Evolutionary conservation across 2,329 filamentous ascomycete genomes (phyloP).

Genomic region (Cladophialophora psammophila): DNA sequence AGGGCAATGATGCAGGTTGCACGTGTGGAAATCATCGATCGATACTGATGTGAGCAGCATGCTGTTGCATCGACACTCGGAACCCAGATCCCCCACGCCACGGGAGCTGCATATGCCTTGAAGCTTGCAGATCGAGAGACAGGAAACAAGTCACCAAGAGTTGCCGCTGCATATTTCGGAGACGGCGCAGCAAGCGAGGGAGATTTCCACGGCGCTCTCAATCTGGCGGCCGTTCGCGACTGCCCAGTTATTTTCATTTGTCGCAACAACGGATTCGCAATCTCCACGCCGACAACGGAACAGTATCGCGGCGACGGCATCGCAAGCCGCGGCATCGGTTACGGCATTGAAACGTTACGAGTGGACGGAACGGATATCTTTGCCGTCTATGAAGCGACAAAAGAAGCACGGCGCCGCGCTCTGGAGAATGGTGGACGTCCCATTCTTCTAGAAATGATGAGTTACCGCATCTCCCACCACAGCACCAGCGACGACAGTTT

Average conservation of each 20-base stretch:
- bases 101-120: slow-evolving; percentile 84
- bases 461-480: slow-evolving; percentile 94
- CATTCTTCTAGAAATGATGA: slow-evolving; percentile 92
- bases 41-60: slow-evolving; percentile 57
- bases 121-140: slow-evolving; percentile 79
- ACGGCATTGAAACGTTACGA: slow-evolving; percentile 88
- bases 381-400: slow-evolving; percentile 81
- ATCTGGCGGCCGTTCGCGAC: slow-evolving; percentile 84
- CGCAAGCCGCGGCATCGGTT: slow-evolving; percentile 82
- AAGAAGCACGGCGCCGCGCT: slow-evolving; percentile 77
- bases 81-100: slow-evolving; percentile 87
- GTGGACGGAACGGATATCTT: slow-evolving; percentile 94
- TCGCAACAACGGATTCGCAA: slow-evolving; percentile 91
- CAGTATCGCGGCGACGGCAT: slow-evolving; percentile 93
- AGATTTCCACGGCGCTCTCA: slow-evolving; percentile 89
- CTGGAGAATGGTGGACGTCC: slow-evolving; percentile 80
- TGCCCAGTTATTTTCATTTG: slow-evolving; percentile 90
- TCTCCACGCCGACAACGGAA: slow-evolving; percentile 85
- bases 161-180: slow-evolving; percentile 86
- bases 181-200: slow-evolving; percentile 90
- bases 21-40: background rate
- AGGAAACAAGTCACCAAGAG: slow-evolving; percentile 69
- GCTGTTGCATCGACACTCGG: slow-evolving; percentile 85
- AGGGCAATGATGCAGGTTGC: too few species aligned
- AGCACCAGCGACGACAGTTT: slow-evolving; percentile 97